Evolutionary conservation across 306 rosid species (phyloP).

Genomic region (Comarum palustre): DNA sequence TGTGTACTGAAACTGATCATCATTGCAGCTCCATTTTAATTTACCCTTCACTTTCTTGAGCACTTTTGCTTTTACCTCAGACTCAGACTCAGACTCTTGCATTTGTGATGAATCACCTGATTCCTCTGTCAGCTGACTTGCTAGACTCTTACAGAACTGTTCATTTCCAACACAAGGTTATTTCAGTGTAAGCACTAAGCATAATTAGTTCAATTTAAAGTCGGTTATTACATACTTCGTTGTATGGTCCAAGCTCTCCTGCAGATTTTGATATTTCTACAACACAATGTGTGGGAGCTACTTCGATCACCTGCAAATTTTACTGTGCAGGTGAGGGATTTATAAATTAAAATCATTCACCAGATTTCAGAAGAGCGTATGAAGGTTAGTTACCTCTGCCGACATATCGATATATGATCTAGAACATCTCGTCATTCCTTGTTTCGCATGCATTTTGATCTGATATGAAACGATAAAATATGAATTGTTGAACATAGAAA

Average conservation of each 20-base stretch:
- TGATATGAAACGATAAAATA: conserved; percentile 23
- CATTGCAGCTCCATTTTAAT: neutral
- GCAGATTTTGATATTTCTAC: conserved; percentile 64
- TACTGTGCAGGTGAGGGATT: conserved; percentile 10
- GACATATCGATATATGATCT: conserved; percentile 59
- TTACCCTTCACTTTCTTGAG: conserved; percentile 38
- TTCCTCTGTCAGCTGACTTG: conserved; percentile 48
- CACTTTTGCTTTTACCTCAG: conserved; percentile 11
- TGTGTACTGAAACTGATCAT: neutral
- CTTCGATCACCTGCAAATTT: conserved; percentile 67
- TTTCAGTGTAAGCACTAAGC: conserved; percentile 4
- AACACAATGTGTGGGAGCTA: conserved; percentile 74
- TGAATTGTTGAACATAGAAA: too few species aligned
- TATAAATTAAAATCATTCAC: neutral
- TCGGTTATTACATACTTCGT: conserved; percentile 37
- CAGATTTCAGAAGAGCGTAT: neutral
- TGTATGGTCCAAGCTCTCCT: conserved; percentile 55
- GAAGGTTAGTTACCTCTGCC: conserved; percentile 52
- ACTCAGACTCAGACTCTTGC: conserved; percentile 31
- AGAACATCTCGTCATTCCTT: conserved; percentile 50
- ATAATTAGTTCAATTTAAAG: conserved; percentile 2
- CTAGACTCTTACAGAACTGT: conserved; percentile 70
- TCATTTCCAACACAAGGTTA: conserved; percentile 21
- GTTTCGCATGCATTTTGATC: conserved; percentile 60
- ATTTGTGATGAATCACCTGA: conserved; percentile 32